phyloP scores from a whole-genome alignment of 345 rosid species.

The Eucalyptus shirleyi region DNA sequence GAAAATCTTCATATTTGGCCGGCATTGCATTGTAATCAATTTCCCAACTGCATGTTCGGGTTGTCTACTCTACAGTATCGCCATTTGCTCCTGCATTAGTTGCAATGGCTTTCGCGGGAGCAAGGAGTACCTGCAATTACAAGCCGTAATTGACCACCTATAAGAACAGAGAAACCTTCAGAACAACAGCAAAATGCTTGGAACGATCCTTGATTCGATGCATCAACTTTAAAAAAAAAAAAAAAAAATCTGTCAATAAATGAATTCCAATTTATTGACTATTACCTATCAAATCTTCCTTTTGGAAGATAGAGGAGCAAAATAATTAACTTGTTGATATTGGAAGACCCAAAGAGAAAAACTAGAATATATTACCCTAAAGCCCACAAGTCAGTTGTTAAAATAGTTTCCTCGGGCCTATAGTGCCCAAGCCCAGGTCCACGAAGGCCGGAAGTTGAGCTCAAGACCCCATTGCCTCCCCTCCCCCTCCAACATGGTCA shows the following conservation, averaged over 20 bases:
- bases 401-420: background rate
- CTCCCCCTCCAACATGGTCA: background rate
- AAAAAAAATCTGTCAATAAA: too few species aligned
- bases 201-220: background rate
- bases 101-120: conserved; percentile 69
- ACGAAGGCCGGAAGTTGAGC: rapidly evolving
- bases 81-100: conserved; percentile 63
- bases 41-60: conserved; percentile 38
- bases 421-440: background rate
- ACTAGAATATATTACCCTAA: background rate
- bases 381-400: background rate
- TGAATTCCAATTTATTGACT: too few species aligned
- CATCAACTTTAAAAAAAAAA: too few species aligned
- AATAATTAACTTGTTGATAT: too few species aligned
- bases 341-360: background rate
- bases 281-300: too few species aligned
- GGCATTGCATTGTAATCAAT: conserved; percentile 74
- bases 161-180: background rate
- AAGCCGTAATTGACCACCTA: conserved; percentile 38
- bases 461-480: background rate
- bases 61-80: conserved; percentile 56
- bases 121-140: conserved; percentile 73
- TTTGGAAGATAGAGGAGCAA: background rate
- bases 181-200: background rate
- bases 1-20: conserved; percentile 53